Evolutionary conservation across 345 rosid species (phyloP).

Genomic region (Euphorbia pulcherrima): DNA sequence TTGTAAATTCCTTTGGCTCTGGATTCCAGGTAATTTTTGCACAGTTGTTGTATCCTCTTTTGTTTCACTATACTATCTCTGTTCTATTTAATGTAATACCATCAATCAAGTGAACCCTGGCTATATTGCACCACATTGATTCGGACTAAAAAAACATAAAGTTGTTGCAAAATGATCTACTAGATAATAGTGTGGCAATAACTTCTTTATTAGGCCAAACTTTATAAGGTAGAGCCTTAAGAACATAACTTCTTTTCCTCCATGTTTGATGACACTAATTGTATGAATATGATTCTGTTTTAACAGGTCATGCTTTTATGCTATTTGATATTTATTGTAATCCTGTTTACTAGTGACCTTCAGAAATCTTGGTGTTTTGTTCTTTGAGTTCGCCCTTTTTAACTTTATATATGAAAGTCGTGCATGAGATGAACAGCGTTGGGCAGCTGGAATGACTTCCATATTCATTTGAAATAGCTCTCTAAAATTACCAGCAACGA

Average conservation of each 20-base stretch:
- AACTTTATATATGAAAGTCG: not conserved
- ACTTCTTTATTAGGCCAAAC: not conserved
- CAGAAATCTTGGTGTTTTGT: not conserved
- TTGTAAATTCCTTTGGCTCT: constrained; percentile 88
- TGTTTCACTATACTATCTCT: not conserved
- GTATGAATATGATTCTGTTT: not conserved
- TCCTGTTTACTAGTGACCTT: not conserved
- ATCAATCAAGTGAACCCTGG: not conserved
- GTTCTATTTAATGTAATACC: not conserved
- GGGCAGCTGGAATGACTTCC: not conserved
- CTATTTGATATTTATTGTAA: not conserved
- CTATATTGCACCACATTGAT: not conserved
- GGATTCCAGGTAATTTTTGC: constrained; percentile 70
- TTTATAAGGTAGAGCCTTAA: not conserved
- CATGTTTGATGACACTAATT: not conserved
- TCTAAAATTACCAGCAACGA: not conserved
- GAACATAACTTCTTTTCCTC: not conserved
- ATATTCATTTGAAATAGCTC: not conserved
- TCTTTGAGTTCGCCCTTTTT: not conserved
- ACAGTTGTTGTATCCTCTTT: not conserved
- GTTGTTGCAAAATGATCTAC: not conserved
- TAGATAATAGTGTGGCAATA: not conserved
- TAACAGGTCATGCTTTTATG: not conserved
- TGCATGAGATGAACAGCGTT: not conserved
- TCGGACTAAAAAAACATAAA: too few species aligned